These are phyloP conservation scores for Aegilops umbellulata DNA, from an alignment of 176 grass and related monocot genomes.

Conservation along the genomic window DNA sequence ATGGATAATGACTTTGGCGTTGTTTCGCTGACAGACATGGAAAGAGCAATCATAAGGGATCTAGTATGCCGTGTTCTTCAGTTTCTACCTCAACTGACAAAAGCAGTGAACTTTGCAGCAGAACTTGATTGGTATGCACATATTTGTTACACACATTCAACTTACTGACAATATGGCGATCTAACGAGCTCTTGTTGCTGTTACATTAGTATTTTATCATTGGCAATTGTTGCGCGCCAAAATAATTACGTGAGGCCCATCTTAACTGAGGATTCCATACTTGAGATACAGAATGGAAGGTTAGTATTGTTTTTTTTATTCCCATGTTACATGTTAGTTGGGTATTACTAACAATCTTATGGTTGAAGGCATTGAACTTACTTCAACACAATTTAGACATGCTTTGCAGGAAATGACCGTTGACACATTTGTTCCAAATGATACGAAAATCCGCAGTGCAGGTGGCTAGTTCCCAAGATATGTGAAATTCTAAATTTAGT, in stretches of 20 bases:
- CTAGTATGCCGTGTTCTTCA: conserved; percentile 76
- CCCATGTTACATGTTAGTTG: background rate
- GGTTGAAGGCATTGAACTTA: conserved; percentile 21
- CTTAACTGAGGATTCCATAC: conserved; percentile 72
- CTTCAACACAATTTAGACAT: conserved; percentile 57
- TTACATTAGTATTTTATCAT: conserved; percentile 74
- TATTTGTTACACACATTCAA: conserved; percentile 11
- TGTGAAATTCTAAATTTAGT: background rate
- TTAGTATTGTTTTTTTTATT: conserved; percentile 37
- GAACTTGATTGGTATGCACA: conserved; percentile 93
- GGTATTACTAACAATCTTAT: background rate
- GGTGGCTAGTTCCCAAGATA: conserved; percentile 45
- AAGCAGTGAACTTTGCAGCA: conserved; percentile 90
- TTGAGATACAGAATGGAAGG: conserved; percentile 97
- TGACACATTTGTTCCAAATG: conserved; percentile 94
- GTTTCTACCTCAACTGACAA: conserved; percentile 76
- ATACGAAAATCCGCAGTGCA: conserved; percentile 62
- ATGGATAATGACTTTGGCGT: conserved; percentile 8
- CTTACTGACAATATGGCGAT: background rate
- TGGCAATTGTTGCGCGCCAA: conserved; percentile 79
- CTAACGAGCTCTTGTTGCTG: conserved; percentile 17
- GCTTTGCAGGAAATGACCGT: conserved; percentile 99
- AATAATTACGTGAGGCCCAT: conserved; percentile 89
- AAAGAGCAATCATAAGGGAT: conserved; percentile 96
- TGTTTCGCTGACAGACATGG: conserved; percentile 64